Conservation (phyloP, 1,284 basidiomycete genomes). For the Irpex rosettiformis region DNA sequence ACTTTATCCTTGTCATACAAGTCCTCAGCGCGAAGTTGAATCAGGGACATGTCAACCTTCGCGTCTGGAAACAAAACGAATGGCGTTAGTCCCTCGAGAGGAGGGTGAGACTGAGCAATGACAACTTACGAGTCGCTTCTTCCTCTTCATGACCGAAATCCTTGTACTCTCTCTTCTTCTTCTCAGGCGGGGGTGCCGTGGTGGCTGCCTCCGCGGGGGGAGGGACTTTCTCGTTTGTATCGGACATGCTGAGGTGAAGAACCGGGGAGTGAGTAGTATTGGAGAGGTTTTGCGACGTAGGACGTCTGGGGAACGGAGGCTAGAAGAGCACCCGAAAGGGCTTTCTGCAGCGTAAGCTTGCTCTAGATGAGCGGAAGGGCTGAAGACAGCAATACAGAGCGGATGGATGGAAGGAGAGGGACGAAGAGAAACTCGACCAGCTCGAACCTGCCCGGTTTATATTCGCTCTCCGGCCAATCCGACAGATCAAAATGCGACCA, state of each 20-base stretch:
- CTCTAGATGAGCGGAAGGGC: neutral
- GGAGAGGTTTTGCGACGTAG: neutral
- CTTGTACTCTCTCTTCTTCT: slow-evolving; percentile 89
- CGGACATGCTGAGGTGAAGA: slow-evolving; percentile 24
- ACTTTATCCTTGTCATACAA: slow-evolving; percentile 99
- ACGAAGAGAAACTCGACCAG: neutral
- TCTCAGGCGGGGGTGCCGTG: slow-evolving; percentile 34
- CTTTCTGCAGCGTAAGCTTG: neutral
- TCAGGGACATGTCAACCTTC: slow-evolving; percentile 86
- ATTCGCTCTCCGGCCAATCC: slow-evolving; percentile 2
- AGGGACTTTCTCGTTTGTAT: slow-evolving; percentile 32
- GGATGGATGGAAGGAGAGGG: neutral
- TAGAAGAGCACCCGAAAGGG: neutral
- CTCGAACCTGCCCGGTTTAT: neutral
- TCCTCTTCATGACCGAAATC: slow-evolving; percentile 81
- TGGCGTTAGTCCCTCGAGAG: slow-evolving; percentile 13
- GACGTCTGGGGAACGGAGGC: slow-evolving; percentile 1
- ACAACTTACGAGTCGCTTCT: slow-evolving; percentile 67
- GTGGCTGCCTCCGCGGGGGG: slow-evolving; percentile 17
- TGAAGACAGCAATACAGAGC: neutral
- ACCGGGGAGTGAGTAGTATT: neutral
- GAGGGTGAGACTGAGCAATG: slow-evolving; percentile 10
- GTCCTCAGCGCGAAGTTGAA: slow-evolving; percentile 91
- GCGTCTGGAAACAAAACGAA: slow-evolving; percentile 52
- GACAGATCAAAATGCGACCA: neutral